Percentiles rank a stretch among this genome's conserved stretches.
These are phyloP conservation scores for Phoma sp. DNA, from an alignment of 2,329 filamentous ascomycete genomes.

Conservation along the genomic window DNA sequence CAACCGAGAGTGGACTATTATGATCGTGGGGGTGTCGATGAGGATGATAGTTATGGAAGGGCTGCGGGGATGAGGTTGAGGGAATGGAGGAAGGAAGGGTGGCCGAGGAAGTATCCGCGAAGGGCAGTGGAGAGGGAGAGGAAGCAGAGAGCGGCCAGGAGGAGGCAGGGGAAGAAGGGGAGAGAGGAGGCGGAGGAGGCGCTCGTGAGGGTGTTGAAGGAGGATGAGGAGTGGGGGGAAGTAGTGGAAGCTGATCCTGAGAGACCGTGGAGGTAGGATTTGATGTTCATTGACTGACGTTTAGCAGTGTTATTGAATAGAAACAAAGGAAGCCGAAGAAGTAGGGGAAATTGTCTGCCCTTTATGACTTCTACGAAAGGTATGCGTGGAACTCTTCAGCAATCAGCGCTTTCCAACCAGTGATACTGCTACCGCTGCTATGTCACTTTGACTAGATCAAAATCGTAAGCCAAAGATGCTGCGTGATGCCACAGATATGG, in stretches of 20 bases:
- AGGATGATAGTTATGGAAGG: neutral
- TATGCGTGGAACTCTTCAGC: too few species aligned
- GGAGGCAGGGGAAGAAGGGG: neutral
- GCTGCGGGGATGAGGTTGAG: conserved; percentile 10
- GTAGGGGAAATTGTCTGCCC: too few species aligned
- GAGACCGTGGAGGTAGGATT: neutral
- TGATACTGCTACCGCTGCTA: too few species aligned
- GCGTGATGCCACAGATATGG: neutral
- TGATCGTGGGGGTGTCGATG: neutral
- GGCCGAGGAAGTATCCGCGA: conserved; percentile 17
- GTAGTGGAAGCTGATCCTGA: conserved; percentile 6
- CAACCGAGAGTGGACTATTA: conserved; percentile 18
- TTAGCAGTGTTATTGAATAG: too few species aligned
- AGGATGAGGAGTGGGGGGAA: neutral
- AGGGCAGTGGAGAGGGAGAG: conserved; percentile 14
- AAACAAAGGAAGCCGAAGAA: too few species aligned
- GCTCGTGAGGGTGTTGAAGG: neutral
- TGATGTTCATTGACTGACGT: too few species aligned
- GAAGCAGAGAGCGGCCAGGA: neutral
- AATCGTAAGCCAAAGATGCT: neutral
- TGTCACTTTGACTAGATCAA: neutral
- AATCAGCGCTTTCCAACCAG: too few species aligned
- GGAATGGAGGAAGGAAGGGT: conserved; percentile 26
- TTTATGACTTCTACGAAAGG: too few species aligned
- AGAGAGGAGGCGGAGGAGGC: neutral